Evolutionary conservation across 495 filamentous ascomycete genomes (phyloP).

Genomic region (Hypomontagnella monticulosa): DNA sequence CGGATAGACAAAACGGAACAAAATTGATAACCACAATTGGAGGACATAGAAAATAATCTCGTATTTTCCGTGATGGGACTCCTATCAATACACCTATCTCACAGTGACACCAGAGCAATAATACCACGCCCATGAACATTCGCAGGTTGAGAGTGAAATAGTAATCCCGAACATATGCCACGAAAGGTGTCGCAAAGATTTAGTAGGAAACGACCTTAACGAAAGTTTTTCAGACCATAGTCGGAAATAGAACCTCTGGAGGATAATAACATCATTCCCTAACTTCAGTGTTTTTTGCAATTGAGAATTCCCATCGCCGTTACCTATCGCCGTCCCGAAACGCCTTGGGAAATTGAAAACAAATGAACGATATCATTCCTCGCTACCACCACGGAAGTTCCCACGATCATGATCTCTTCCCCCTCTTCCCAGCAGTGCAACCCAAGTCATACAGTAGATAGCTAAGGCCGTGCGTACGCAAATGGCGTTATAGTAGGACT

Average conservation of each 20-base stretch:
- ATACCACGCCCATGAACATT: constrained; percentile 8
- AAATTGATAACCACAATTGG: background rate
- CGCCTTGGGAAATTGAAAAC: background rate
- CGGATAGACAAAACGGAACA: constrained; percentile 30
- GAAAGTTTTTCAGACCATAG: constrained; percentile 24
- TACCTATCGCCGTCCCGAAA: constrained; percentile 9
- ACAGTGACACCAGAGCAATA: constrained; percentile 15
- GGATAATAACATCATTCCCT: constrained; percentile 16
- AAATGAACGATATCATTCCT: background rate
- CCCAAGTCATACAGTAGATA: constrained; percentile 1
- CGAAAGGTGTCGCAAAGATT: constrained; percentile 7
- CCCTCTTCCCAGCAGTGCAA: background rate
- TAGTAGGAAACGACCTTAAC: constrained; percentile 20
- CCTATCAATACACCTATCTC: constrained; percentile 25
- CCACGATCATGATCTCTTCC: too few species aligned
- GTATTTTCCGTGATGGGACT: constrained; percentile 9
- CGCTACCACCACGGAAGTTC: background rate
- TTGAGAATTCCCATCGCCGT: constrained; percentile 5
- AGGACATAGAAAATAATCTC: background rate
- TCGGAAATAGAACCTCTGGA: constrained; percentile 6
- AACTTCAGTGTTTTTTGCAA: constrained; percentile 13
- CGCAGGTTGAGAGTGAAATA: constrained; percentile 3
- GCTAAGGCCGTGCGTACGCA: background rate
- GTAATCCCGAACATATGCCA: constrained; percentile 13
- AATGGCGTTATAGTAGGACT: too few species aligned